These are phyloP conservation scores for Liquidambar formosana DNA, from an alignment of 164 flowering plant species.

Conservation along the genomic window DNA sequence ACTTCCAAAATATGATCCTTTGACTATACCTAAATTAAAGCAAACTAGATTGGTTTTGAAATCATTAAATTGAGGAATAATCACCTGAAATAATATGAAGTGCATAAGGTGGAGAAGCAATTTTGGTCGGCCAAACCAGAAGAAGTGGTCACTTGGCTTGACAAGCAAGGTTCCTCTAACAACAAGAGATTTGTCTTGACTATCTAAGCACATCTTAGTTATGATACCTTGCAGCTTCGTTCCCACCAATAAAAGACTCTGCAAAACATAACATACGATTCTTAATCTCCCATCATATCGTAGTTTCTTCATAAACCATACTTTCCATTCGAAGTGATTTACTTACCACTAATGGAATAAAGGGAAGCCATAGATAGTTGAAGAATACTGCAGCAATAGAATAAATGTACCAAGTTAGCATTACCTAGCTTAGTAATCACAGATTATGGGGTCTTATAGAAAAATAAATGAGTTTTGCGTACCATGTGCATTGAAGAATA, in stretches of 20 bases:
- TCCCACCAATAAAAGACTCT: constrained; percentile 58
- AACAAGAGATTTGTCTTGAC: constrained; percentile 30
- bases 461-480: constrained; percentile 4
- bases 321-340: neutral
- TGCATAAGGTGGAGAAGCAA: constrained; percentile 57
- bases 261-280: constrained; percentile 2
- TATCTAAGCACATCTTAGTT: constrained; percentile 46
- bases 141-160: constrained; percentile 39
- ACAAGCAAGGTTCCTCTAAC: constrained; percentile 51
- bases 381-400: constrained; percentile 42
- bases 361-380: constrained; percentile 62
- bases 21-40: too few relatives aligned
- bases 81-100: constrained; percentile 65
- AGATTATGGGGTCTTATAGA: too few relatives aligned
- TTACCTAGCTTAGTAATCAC: neutral
- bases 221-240: constrained; percentile 59
- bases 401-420: neutral
- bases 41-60: neutral
- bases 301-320: too few relatives aligned
- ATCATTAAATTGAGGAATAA: neutral
- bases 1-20: too few relatives aligned
- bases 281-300: too few relatives aligned
- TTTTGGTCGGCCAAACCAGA: constrained; percentile 52
- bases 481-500: constrained; percentile 66
- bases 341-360: constrained; percentile 59